Conservation (phyloP, 225 moss, liverwort and hornwort genomes). For the Antitrichia curtipendula region DNA sequence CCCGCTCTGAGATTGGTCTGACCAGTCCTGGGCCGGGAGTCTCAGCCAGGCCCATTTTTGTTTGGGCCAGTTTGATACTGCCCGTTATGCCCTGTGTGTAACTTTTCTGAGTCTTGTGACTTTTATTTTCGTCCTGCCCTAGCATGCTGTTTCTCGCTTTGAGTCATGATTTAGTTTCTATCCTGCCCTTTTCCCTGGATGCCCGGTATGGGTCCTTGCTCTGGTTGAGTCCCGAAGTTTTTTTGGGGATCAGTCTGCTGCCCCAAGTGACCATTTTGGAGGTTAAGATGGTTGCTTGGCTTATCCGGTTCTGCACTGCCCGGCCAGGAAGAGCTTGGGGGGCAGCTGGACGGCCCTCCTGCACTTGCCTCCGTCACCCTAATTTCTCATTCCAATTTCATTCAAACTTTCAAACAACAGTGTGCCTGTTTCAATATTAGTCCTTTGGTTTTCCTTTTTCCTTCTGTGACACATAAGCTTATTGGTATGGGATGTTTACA, state of each 20-base stretch:
- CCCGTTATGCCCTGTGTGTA: background rate
- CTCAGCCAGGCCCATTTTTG: background rate
- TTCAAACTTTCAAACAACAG: background rate
- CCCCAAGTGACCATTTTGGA: background rate
- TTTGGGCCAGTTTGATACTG: background rate
- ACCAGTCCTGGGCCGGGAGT: background rate
- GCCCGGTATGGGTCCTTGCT: background rate
- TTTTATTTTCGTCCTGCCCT: background rate
- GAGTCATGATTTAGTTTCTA: background rate
- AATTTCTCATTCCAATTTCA: background rate
- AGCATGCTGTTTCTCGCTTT: no score
- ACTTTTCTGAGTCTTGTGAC: background rate
- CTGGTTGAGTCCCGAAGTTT: background rate
- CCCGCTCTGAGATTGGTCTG: background rate
- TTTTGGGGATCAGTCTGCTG: background rate
- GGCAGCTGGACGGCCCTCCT: slow-evolving; percentile 13
- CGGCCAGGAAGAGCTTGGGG: background rate
- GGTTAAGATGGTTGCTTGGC: background rate
- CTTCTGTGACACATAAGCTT: background rate
- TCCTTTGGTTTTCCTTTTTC: background rate
- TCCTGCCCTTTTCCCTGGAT: background rate
- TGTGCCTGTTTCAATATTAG: background rate
- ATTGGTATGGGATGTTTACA: background rate
- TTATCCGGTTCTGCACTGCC: slow-evolving; percentile 26
- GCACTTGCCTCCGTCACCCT: background rate